phyloP scores from a whole-genome alignment of 306 rosid species.

The Arachis hypogaea region DNA sequence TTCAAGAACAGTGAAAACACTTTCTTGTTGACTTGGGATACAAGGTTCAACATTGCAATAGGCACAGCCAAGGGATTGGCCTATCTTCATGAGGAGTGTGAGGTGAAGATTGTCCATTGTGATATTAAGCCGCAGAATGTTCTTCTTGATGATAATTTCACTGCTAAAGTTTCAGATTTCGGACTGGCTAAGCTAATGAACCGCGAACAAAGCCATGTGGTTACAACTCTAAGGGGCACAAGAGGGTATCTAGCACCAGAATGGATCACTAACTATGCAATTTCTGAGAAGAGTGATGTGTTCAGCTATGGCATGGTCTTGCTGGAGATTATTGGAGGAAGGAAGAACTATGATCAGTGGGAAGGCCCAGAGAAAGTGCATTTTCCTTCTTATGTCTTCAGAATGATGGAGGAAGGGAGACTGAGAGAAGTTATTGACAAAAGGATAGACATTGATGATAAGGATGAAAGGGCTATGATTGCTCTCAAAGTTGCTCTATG shows the following conservation, averaged over 20 bases:
- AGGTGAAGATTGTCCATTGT: conserved; percentile 77
- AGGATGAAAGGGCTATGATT: conserved; percentile 48
- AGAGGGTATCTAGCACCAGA: conserved; percentile 93
- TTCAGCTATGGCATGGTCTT: conserved; percentile 89
- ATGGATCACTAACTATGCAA: conserved; percentile 92
- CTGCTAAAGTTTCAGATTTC: conserved; percentile 82
- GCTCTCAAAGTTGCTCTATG: conserved; percentile 75
- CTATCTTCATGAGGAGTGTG: conserved; percentile 95
- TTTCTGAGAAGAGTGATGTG: conserved; percentile 95
- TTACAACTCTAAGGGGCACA: conserved; percentile 88
- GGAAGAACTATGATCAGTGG: conserved; percentile 77
- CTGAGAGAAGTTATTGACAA: conserved; percentile 52
- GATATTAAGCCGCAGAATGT: conserved; percentile 91
- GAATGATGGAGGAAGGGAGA: conserved; percentile 68
- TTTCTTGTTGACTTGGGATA: conserved; percentile 71
- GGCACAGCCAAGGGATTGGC: conserved; percentile 93
- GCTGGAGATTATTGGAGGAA: conserved; percentile 85
- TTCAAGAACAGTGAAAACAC: conserved; percentile 59
- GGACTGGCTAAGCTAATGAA: conserved; percentile 93
- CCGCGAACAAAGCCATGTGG: conserved; percentile 85
- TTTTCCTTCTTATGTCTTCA: conserved; percentile 82
- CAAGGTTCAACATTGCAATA: conserved; percentile 79
- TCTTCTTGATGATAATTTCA: conserved; percentile 76
- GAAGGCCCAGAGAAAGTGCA: conserved; percentile 74
- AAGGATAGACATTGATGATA: conserved; percentile 56